These are phyloP conservation scores for Abelmoschus esculentus DNA, from an alignment of 345 rosid species.

Conservation along the genomic window DNA sequence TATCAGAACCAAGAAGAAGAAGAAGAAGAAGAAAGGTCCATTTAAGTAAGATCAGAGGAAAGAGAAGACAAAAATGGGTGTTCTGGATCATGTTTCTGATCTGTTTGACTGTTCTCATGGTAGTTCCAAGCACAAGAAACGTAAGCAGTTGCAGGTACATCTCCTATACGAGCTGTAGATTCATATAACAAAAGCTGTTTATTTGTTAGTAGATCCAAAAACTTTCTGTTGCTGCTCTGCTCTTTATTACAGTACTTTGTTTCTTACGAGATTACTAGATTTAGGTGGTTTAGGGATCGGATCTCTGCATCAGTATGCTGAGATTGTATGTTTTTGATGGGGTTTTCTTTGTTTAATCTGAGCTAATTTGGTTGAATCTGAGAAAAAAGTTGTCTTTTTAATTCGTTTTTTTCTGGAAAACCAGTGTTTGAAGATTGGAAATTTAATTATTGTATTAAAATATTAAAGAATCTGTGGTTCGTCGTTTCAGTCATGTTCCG, in stretches of 20 bases:
- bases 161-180: neutral
- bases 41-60: neutral
- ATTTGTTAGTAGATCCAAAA: neutral
- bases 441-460: neutral
- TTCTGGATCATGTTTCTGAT: slow-evolving; percentile 73
- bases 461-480: too few species aligned
- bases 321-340: neutral
- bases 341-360: neutral
- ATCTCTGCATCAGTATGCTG: neutral
- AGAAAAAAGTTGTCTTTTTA: neutral
- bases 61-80: slow-evolving; percentile 48
- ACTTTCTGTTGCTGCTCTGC: neutral
- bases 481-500: neutral
- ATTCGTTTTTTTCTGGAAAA: too few species aligned
- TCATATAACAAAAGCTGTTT: neutral
- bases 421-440: too few species aligned
- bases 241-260: neutral
- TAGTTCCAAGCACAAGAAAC: slow-evolving; percentile 45
- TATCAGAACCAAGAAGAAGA: neutral
- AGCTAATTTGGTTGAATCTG: neutral
- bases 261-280: neutral
- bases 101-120: slow-evolving; percentile 67
- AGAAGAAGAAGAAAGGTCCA: neutral
- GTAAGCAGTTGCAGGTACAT: slow-evolving; percentile 71
- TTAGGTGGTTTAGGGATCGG: neutral